These are phyloP conservation scores for Boletus huronensis DNA, from an alignment of 768 basidiomycete genomes.

Conservation along the genomic window DNA sequence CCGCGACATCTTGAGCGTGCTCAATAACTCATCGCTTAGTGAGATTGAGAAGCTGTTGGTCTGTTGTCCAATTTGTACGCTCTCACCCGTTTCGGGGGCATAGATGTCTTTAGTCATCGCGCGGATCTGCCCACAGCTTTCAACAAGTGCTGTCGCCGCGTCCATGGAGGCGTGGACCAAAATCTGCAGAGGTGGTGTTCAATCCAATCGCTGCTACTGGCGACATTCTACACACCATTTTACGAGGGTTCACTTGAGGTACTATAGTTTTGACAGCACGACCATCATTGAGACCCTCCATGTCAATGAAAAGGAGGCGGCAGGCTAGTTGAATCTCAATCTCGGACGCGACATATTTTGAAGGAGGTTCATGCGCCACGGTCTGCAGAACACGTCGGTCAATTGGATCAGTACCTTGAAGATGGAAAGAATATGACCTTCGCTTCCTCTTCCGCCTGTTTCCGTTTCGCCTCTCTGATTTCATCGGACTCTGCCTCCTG, in stretches of 20 bases:
- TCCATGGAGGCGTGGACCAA: conserved; percentile 74
- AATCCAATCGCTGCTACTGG: neutral
- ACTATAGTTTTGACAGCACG: conserved; percentile 96
- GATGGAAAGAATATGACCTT: conserved; percentile 42
- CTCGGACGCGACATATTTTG: conserved; percentile 78
- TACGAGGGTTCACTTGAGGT: conserved; percentile 92
- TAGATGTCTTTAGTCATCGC: conserved; percentile 93
- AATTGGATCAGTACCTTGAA: neutral
- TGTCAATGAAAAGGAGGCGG: conserved; percentile 85
- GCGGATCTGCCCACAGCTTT: conserved; percentile 78
- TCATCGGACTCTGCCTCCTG: conserved; percentile 87
- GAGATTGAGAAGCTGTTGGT: conserved; percentile 93
- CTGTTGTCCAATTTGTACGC: conserved; percentile 89
- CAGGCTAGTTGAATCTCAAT: conserved; percentile 81
- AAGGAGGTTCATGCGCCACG: conserved; percentile 79
- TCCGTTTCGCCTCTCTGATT: conserved; percentile 63
- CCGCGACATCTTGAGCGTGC: conserved; percentile 78
- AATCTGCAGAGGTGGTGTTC: conserved; percentile 49
- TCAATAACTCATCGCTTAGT: conserved; percentile 84
- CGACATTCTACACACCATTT: conserved; percentile 59
- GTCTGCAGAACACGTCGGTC: conserved; percentile 44
- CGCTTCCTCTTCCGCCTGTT: conserved; percentile 69
- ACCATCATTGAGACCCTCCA: conserved; percentile 96
- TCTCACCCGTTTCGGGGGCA: conserved; percentile 72
- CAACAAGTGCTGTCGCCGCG: conserved; percentile 70